Evolutionary conservation across 257 asterid genomes (phyloP), one percentile per base, ranked within the genome.

Genomic region (Solanum etuberosum): DNA sequence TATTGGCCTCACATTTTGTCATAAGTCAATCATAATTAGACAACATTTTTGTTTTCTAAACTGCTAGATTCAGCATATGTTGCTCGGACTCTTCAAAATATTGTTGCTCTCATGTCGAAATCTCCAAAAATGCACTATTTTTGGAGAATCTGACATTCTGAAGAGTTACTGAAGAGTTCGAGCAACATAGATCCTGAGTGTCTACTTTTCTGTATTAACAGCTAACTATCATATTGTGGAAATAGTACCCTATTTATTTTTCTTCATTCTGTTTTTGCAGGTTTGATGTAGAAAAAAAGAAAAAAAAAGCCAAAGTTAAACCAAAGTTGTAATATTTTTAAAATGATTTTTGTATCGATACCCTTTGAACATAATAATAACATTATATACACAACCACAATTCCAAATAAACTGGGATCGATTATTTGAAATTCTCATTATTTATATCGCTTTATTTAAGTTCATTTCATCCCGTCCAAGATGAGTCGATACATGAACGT

Each of bases 321-420:
- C 82, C 51, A 74, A 74, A 23, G 32, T 23, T 74, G 12, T 74
- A 38, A 12, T 6, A 37, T 37, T 74, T 8, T 48, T 0, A 37
- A 74, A 25, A 74, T 74, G 34, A 74, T 38, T 74, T 38, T 9
- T 74, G 14, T 20, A 73, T 73, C 51, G 18, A 74, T 74, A 23
- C 37, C 10, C 21, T 23, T 20, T 34, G 9, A 74, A 38, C 54
- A n/a, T 12, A n/a, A 35, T 21, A 35, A 73, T 9, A 72, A 9
- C 21, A 71, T 9, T 34, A 73, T 35, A 73, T 37, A 0, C 0
- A 37, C 2, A 0, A 76, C n/a, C 23, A 3, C 83, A 40, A 3
- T 23, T 6, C 27, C 34, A 23, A 8, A 13, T 0, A 34, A 38
- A 2, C 0, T n/a, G 0, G 1, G 14, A 38, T 40, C 59, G 1